Percentiles rank a stretch among this genome's conserved stretches.
phyloP scores from a whole-genome alignment of 2,329 filamentous ascomycete species.

The Sordariomycetes sp. region DNA sequence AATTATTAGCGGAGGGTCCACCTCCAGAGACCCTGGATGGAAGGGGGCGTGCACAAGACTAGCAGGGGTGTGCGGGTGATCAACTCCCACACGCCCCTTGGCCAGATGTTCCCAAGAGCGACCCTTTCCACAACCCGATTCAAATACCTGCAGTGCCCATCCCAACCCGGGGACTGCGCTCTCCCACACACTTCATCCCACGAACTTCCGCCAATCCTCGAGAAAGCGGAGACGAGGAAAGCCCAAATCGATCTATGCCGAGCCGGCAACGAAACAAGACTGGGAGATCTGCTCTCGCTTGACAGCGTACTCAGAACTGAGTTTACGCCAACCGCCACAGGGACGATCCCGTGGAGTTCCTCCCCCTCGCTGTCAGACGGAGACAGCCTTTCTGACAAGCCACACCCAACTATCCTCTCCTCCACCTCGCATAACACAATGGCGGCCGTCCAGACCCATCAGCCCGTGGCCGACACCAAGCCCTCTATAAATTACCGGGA shows the following conservation, averaged over 20 bases:
- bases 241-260: too few species aligned
- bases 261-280: neutral
- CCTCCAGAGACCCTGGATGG: too few species aligned
- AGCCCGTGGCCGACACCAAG: neutral
- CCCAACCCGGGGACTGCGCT: neutral
- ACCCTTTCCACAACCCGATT: neutral
- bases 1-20: neutral
- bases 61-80: neutral
- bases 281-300: neutral
- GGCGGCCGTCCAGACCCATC: neutral
- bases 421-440: neutral
- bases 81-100: neutral
- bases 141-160: constrained; percentile 1
- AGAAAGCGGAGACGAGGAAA: neutral
- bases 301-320: neutral
- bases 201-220: neutral
- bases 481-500: constrained; percentile 4
- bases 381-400: neutral
- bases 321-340: neutral
- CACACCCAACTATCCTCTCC: neutral
- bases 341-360: neutral
- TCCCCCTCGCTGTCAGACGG: too few species aligned
- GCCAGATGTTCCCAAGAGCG: neutral
- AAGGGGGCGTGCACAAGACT: neutral
- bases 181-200: neutral